These are phyloP conservation scores for Astrephomene gubernaculifera DNA, from an alignment of 139 green algal species.

Conservation along the genomic window DNA sequence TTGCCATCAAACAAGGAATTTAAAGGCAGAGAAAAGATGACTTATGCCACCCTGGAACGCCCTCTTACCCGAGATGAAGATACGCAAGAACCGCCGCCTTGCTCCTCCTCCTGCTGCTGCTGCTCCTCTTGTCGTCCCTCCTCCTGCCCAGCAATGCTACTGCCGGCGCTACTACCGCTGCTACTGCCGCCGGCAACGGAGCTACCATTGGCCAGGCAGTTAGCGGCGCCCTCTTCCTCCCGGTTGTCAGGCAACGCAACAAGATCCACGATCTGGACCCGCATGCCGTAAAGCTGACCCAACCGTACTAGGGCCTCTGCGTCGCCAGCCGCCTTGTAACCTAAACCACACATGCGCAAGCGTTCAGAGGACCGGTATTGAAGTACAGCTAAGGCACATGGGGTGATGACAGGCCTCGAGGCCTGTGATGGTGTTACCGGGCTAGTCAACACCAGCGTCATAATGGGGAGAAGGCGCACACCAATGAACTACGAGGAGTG, in stretches of 20 bases:
- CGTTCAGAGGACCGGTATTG: too few species aligned
- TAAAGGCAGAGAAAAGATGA: not conserved
- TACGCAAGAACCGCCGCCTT: slow-evolving; percentile 33
- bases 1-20: too few species aligned
- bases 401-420: too few species aligned
- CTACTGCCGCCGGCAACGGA: not conserved
- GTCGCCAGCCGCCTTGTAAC: slow-evolving; percentile 85
- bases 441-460: too few species aligned
- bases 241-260: slow-evolving; percentile 29
- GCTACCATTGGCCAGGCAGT: not conserved
- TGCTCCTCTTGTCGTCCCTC: not conserved
- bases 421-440: too few species aligned
- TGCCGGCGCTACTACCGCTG: not conserved
- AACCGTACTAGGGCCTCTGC: slow-evolving; percentile 66
- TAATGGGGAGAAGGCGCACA: too few species aligned
- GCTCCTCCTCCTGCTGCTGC: not conserved
- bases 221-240: not conserved
- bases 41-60: not conserved
- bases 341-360: too few species aligned
- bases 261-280: slow-evolving; percentile 66
- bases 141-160: not conserved
- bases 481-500: too few species aligned
- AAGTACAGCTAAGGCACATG: too few species aligned
- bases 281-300: slow-evolving; percentile 65
- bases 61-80: slow-evolving; percentile 66